These are phyloP conservation scores for Eragrostis curvula DNA, from an alignment of 176 grass and related monocot genomes.

Conservation along the genomic window DNA sequence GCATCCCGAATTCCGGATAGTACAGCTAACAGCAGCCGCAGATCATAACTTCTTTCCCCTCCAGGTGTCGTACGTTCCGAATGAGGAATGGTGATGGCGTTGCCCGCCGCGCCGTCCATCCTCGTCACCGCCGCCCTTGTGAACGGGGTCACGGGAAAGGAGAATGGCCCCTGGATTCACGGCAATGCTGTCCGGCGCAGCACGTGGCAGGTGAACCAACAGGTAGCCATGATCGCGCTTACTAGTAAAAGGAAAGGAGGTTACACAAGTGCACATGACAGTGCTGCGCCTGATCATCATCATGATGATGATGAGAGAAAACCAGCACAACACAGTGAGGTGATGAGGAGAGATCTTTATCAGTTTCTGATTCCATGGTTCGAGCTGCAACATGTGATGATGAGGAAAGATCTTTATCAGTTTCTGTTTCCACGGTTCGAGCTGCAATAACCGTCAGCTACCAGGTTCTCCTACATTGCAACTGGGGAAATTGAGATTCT, in stretches of 20 bases:
- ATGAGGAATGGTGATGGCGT: neutral
- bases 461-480: neutral
- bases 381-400: neutral
- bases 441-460: neutral
- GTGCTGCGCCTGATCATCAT: too few relatives aligned
- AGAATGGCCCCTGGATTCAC: too few relatives aligned
- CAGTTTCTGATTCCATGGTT: conserved; percentile 8
- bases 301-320: neutral
- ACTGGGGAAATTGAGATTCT: neutral
- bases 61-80: neutral
- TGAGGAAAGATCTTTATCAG: neutral
- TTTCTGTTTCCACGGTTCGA: neutral
- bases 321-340: neutral
- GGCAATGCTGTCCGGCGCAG: too few relatives aligned
- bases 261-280: too few relatives aligned
- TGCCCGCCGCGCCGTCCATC: neutral
- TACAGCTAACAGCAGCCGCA: too few relatives aligned
- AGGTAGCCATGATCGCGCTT: neutral
- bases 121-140: neutral
- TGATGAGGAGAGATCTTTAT: neutral
- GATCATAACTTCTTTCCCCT: neutral
- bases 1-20: too few relatives aligned
- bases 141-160: conserved; percentile 37
- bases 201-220: conserved; percentile 46
- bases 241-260: too few relatives aligned